phyloP scores from a whole-genome alignment of 306 rosid species.

The Malus sylvestris region DNA sequence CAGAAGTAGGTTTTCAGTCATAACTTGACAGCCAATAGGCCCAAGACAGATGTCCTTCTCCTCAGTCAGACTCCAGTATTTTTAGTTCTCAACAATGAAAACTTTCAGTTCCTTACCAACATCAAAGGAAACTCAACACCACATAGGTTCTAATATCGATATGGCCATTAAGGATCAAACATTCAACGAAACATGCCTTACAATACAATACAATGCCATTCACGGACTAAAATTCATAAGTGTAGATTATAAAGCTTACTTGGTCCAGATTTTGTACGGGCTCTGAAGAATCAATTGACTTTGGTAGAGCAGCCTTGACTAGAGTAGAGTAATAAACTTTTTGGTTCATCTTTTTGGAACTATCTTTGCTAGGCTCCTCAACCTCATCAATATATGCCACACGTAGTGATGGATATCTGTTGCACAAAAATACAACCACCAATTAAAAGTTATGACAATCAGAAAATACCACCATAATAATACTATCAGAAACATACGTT shows the following conservation, averaged over 20 bases:
- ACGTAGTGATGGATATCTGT: conserved; percentile 90
- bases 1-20: background rate
- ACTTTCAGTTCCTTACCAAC: background rate
- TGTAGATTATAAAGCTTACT: conserved; percentile 29
- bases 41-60: too few relatives aligned
- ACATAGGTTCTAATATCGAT: background rate
- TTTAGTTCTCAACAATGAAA: background rate
- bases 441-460: background rate
- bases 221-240: background rate
- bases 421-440: conserved; percentile 15
- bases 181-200: background rate
- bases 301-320: conserved; percentile 89
- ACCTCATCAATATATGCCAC: conserved; percentile 95
- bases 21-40: background rate
- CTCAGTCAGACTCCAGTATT: background rate
- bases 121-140: background rate
- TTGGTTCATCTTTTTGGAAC: conserved; percentile 59
- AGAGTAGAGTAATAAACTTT: conserved; percentile 84
- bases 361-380: conserved; percentile 84
- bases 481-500: conserved; percentile 34
- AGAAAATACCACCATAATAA: background rate
- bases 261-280: conserved; percentile 83
- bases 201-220: background rate
- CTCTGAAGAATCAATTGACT: conserved; percentile 66
- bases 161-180: background rate